Evolutionary conservation across 345 rosid genomes (phyloP).

Genomic region (Excoecaria agallocha): DNA sequence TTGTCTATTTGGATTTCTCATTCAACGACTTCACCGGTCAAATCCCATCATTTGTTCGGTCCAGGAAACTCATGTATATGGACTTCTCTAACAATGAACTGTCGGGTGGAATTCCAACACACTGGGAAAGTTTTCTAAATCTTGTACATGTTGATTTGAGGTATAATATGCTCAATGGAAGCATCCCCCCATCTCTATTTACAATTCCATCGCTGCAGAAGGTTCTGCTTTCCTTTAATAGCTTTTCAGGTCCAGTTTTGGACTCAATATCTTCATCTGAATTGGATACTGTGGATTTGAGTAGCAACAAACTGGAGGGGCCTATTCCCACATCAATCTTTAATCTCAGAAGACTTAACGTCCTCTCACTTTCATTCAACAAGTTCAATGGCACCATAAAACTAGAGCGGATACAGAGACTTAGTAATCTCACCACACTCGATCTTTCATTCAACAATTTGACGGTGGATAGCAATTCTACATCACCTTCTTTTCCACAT

Average conservation of each 20-base stretch:
- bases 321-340: slow-evolving; percentile 12
- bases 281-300: slow-evolving; percentile 35
- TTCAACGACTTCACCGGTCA: slow-evolving; percentile 27
- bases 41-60: slow-evolving; percentile 27
- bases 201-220: slow-evolving; percentile 17
- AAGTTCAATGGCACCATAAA: slow-evolving; percentile 35
- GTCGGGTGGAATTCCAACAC: slow-evolving; percentile 23
- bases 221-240: slow-evolving; percentile 30
- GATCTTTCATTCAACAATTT: slow-evolving; percentile 43
- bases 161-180: slow-evolving; percentile 17
- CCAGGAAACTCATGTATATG: slow-evolving; percentile 24
- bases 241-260: slow-evolving; percentile 18
- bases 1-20: slow-evolving; percentile 35
- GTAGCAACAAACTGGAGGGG: slow-evolving; percentile 40
- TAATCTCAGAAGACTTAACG: slow-evolving; percentile 18
- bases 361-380: slow-evolving; percentile 42
- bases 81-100: slow-evolving; percentile 32
- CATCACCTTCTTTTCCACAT: neutral
- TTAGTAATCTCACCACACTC: slow-evolving; percentile 25
- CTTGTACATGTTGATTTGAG: slow-evolving; percentile 28
- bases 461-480: slow-evolving; percentile 7
- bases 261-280: neutral
- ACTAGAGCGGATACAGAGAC: slow-evolving; percentile 22
- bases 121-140: slow-evolving; percentile 27
- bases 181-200: slow-evolving; percentile 29